Evolutionary conservation across 2,329 filamentous ascomycete genomes (phyloP), one percentile per base, ranked within the genome.

Genomic region (Curvularia sp.): DNA sequence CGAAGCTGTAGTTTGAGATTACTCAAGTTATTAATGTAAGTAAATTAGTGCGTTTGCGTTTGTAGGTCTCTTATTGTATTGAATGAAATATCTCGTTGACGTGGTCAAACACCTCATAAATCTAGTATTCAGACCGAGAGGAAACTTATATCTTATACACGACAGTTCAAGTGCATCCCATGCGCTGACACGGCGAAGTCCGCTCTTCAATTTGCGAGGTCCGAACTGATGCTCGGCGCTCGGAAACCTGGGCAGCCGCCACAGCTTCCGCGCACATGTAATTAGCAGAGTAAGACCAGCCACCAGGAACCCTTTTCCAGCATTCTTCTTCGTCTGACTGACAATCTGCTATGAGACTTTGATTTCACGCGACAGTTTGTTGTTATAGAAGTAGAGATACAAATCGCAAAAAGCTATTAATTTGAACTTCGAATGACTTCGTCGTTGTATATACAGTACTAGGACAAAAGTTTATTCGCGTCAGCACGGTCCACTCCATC

Each of bases 171-270:
- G 19, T n/a, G n/a, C n/a, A n/a, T n/a, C n/a, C n/a, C n/a, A n/a
- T n/a, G n/a, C n/a, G n/a, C n/a, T n/a, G n/a, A n/a, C n/a, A 42
- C 6, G 10, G 2, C 15, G 21, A 27, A 27, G 23, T 27, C 10
- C 10, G 7, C 34, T 18, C 19, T 42, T 12, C 18, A 25, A 15
- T 42, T 42, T 42, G 39, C 19, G 39, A 42, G 19, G 39, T 25
- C 39, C 39, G 39, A 25, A 23, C 15, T n/a, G 18, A n/a, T 2
- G 13, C n/a, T 47, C 43, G 43, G 43, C 43, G 43, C 43, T 47
- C 43, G 43, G 43, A n/a, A 47, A 21, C 18, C 43, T 47, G 28
- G 43, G 43, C 43, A 30, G 43, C 43, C 43, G 43, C 27, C 43
- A 27, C 5, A 9, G 6, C 25, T 42, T 42, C 8, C 5, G 18